Evolutionary conservation across 2,329 filamentous ascomycete genomes (phyloP).

Genomic region (Macrophomina phaseolina): DNA sequence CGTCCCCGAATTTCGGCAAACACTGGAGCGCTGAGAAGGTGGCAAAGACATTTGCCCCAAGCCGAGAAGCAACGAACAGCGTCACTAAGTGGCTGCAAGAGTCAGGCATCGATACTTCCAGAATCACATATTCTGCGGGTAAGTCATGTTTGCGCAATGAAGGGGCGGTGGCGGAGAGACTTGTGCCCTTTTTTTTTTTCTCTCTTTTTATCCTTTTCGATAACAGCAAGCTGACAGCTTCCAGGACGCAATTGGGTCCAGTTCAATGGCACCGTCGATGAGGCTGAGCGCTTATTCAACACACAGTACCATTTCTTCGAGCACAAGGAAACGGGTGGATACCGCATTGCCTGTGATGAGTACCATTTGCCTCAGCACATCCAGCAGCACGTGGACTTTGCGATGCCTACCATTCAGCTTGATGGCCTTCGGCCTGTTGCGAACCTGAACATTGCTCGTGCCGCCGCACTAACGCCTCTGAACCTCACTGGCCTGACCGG

Average conservation of each 20-base stretch:
- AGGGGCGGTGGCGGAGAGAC: constrained; percentile 16
- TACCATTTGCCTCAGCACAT: constrained; percentile 41
- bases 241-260: constrained; percentile 42
- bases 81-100: constrained; percentile 35
- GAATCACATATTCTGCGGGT: constrained; percentile 30
- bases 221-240: too few relatives aligned
- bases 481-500: constrained; percentile 37
- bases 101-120: constrained; percentile 5
- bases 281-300: constrained; percentile 46
- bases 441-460: background rate
- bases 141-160: constrained; percentile 26
- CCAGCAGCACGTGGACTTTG: constrained; percentile 38
- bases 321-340: constrained; percentile 39
- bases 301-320: constrained; percentile 49
- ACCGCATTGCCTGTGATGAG: constrained; percentile 48
- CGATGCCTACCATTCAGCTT: constrained; percentile 50
- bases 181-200: too few relatives aligned
- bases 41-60: constrained; percentile 36
- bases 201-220: too few relatives aligned
- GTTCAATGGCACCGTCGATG: constrained; percentile 46
- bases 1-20: constrained; percentile 36
- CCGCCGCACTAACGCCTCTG: background rate
- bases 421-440: constrained; percentile 33
- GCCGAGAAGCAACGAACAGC: constrained; percentile 32
- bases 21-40: constrained; percentile 39